Base-by-base conservation (phyloP, 1,139 yeast genomes). In the Tardiomyces depauwii region DNA sequence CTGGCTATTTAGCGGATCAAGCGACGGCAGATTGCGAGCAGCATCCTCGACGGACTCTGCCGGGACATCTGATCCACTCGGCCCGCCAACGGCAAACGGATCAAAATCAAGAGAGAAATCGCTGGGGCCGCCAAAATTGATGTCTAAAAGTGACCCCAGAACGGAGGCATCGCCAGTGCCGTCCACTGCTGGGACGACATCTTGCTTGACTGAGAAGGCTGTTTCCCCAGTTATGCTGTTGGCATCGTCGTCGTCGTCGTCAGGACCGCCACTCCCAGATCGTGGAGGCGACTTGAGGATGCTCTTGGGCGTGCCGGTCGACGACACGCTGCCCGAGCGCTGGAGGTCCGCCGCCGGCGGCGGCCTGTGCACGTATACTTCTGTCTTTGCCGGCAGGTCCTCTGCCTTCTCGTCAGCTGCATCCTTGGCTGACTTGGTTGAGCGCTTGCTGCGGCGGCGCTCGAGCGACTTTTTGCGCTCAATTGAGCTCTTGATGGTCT, bases 381-480 rank as follows among this genome's bases (percentile, higher is more conserved):
- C 52, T 5, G 65, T 58, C 46, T 60, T 57, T 12, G 64, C 63
- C 19, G 62, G 59, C 6, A 51, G 51, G 38, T 55, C 58, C 13
- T 57, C 58, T 18, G 45, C 51, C 1, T 41, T 40, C 14, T 47
- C 46, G 41, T 50, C 50, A 27, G 46, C 49, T 25, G 48, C 47
- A 12, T 49, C 47, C 40, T 44, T 47, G 30, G 41, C 19, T 18
- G 43, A 47, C 36, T 45, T 33, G 2, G 46, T 30, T 6, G 51
- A 40, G 23, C 47, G 43, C 19, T 45, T 45, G 48, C 66, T 60
- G 32, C 63, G 57, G 41, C 64, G 57, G 23, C 69, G 55, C 46
- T 64, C 68, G 44, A 65, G 50, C 39, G 63, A 56, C 44, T 61
- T 63, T 3, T 66, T 57, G 40, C 68, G 59, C 43, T 64, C 67